Evolutionary conservation across 106 monocot species (phyloP).

Genomic region (Acanthochlamys bracteata): DNA sequence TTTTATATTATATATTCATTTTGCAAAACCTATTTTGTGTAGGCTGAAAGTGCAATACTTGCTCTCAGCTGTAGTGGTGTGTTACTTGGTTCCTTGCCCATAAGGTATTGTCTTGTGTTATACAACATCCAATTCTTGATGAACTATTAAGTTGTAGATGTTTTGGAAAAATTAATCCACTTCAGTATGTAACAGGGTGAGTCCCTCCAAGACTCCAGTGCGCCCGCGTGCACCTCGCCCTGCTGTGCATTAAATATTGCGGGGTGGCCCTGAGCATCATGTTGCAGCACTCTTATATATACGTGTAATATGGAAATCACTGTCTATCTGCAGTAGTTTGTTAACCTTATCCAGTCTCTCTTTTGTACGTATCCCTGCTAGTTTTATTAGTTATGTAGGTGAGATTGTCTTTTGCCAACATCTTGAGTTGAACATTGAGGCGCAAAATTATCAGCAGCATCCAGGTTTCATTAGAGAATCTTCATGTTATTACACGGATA

Average conservation of each 20-base stretch:
- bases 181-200: constrained; percentile 28
- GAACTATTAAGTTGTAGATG: not conserved
- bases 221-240: constrained; percentile 32
- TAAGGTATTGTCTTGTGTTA: constrained; percentile 17
- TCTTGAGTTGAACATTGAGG: constrained; percentile 7
- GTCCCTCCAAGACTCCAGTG: constrained; percentile 59
- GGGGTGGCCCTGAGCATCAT: too few relatives aligned
- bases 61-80: constrained; percentile 45
- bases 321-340: not conserved
- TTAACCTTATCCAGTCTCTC: not conserved
- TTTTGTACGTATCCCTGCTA: not conserved
- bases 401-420: constrained; percentile 1
- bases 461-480: too few relatives aligned
- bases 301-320: not conserved
- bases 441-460: too few relatives aligned
- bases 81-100: constrained; percentile 32
- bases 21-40: constrained; percentile 2
- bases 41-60: constrained; percentile 41
- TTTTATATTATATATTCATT: not conserved
- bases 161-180: not conserved
- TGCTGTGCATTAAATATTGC: not conserved
- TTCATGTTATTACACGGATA: not conserved
- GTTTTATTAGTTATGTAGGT: not conserved
- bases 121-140: not conserved
- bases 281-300: constrained; percentile 1